Conservation (phyloP, 345 rosid species). For the Cardamine resedifolia region DNA sequence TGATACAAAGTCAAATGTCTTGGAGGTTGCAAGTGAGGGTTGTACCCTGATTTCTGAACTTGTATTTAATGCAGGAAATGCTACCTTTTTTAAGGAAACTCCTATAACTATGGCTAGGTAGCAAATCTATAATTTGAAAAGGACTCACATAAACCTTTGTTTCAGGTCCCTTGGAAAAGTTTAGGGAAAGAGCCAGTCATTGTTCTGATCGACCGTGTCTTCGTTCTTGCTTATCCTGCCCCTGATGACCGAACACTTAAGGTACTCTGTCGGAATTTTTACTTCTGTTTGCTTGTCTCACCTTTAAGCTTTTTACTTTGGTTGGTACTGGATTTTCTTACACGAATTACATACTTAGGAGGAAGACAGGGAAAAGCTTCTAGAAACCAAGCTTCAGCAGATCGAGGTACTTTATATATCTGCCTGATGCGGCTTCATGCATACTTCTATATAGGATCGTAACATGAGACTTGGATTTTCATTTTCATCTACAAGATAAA, state of each 20-base stretch:
- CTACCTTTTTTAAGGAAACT: constrained; percentile 19
- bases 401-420: constrained; percentile 61
- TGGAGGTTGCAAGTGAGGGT: constrained; percentile 20
- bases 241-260: constrained; percentile 58
- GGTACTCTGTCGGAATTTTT: constrained; percentile 40
- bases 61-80: not conserved
- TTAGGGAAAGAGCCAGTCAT: constrained; percentile 95
- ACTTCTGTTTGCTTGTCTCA: constrained; percentile 15
- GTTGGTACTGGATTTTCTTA: constrained; percentile 17
- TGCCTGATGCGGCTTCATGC: constrained; percentile 19
- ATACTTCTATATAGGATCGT: constrained; percentile 1
- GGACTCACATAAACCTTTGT: constrained; percentile 18
- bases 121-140: constrained; percentile 1
- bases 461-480: constrained; percentile 3
- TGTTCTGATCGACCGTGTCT: constrained; percentile 89
- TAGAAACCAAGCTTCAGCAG: constrained; percentile 89
- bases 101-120: constrained; percentile 1
- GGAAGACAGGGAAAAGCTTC: constrained; percentile 79
- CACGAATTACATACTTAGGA: constrained; percentile 49
- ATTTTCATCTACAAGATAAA: constrained; percentile 17
- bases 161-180: constrained; percentile 98
- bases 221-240: constrained; percentile 83
- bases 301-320: constrained; percentile 10
- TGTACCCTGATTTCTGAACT: constrained; percentile 11
- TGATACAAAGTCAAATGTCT: constrained; percentile 16